Evolutionary conservation across 1,284 basidiomycete genomes (phyloP).

Genomic region (Cutaneotrichosporon mucoides): DNA sequence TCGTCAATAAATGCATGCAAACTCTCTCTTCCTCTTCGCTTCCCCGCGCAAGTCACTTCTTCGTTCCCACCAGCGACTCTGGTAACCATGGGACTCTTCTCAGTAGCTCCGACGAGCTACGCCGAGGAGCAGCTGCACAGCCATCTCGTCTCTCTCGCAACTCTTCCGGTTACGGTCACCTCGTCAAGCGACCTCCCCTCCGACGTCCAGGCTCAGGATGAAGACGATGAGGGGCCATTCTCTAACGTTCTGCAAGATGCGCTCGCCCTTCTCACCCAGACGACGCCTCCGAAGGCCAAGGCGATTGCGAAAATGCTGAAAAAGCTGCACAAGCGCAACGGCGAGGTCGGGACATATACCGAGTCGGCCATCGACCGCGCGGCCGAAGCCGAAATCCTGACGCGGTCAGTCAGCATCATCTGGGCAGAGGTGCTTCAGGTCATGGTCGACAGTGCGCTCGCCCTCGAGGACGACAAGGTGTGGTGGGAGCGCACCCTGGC

Average conservation of each 20-base stretch:
- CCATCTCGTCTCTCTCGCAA: slow-evolving; percentile 42
- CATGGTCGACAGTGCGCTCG: slow-evolving; percentile 36
- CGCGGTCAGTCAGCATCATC: slow-evolving; percentile 42
- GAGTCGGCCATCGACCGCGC: slow-evolving; percentile 28
- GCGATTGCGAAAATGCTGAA: slow-evolving; percentile 32
- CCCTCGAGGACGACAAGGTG: slow-evolving; percentile 38
- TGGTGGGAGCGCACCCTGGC: slow-evolving; percentile 42
- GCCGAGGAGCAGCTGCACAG: slow-evolving; percentile 40
- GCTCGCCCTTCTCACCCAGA: slow-evolving; percentile 32
- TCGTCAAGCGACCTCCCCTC: slow-evolving; percentile 1
- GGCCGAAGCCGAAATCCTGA: slow-evolving; percentile 41
- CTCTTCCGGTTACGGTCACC: slow-evolving; percentile 37
- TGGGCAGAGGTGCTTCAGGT: slow-evolving; percentile 45
- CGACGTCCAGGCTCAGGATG: background rate
- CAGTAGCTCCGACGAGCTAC: slow-evolving; percentile 33
- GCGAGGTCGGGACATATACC: background rate
- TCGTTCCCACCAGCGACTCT: too few relatives aligned
- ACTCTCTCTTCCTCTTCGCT: too few relatives aligned
- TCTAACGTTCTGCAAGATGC: slow-evolving; percentile 26
- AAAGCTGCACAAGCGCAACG: background rate
- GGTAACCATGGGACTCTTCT: slow-evolving; percentile 20
- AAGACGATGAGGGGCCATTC: background rate
- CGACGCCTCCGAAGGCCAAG: slow-evolving; percentile 23
- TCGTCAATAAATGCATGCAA: too few relatives aligned
- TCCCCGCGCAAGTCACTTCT: too few relatives aligned